These are phyloP conservation scores for Apiotrichum mycotoxinovorans DNA, from an alignment of 1,284 basidiomycete species.

Conservation along the genomic window DNA sequence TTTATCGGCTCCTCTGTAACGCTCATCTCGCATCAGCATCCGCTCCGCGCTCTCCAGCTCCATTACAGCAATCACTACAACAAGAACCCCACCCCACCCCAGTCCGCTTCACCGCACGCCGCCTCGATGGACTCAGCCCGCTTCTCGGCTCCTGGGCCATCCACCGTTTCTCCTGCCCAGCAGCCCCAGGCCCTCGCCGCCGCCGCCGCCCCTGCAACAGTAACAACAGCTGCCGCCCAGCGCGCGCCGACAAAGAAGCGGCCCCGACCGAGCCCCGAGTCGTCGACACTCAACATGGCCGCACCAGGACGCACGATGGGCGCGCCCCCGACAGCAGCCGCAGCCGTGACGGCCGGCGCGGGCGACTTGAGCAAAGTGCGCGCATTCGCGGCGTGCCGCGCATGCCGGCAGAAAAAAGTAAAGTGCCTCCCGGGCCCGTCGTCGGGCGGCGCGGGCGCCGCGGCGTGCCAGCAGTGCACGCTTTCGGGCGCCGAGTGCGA, in stretches of 20 bases:
- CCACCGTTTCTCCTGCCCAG: background rate
- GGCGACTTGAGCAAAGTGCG: conserved; percentile 38
- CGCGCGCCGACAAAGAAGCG: background rate
- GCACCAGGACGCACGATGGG: background rate
- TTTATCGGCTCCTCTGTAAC: no score
- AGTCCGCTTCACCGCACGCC: no score
- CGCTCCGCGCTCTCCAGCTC: no score
- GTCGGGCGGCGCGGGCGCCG: conserved; percentile 12
- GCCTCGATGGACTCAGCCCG: conserved; percentile 2
- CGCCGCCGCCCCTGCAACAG: background rate
- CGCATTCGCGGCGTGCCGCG: conserved; percentile 42
- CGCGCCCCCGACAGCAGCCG: background rate
- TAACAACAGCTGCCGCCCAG: background rate
- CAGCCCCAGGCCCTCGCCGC: no score
- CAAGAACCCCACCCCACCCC: no score
- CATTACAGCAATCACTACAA: no score
- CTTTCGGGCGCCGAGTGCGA: conserved; percentile 37
- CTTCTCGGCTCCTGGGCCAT: background rate
- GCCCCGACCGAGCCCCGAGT: background rate
- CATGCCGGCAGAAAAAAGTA: conserved; percentile 43
- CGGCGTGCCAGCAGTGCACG: conserved; percentile 42
- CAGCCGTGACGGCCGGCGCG: background rate
- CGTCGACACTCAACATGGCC: no score
- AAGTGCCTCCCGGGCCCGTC: conserved; percentile 40
- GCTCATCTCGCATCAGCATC: no score